A percentile compares a stretch with the other conserved stretches of the same genome.
Conservation (phyloP, 768 basidiomycete species). For the Tricholoma terreum region DNA sequence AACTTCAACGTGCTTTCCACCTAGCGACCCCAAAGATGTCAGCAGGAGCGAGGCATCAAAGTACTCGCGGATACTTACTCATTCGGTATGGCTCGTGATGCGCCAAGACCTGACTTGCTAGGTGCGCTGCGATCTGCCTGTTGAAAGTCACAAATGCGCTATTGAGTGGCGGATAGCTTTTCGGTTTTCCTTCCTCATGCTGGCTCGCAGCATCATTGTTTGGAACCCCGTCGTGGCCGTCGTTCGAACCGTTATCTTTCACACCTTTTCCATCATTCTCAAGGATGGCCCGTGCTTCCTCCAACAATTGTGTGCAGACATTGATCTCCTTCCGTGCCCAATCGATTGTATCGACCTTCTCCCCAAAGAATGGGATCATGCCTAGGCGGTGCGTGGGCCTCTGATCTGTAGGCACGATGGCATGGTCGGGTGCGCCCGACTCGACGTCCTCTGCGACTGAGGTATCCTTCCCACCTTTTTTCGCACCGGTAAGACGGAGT, state of each 20-base stretch:
- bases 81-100: slow-evolving; percentile 86
- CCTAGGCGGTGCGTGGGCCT: slow-evolving; percentile 80
- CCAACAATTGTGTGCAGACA: slow-evolving; percentile 50
- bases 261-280: slow-evolving; percentile 26
- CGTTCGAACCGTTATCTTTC: slow-evolving; percentile 12
- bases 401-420: slow-evolving; percentile 59
- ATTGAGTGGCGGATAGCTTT: slow-evolving; percentile 54
- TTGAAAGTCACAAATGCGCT: slow-evolving; percentile 91
- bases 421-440: slow-evolving; percentile 15
- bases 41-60: neutral
- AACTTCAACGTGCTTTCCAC: slow-evolving; percentile 72
- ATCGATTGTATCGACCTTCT: slow-evolving; percentile 92
- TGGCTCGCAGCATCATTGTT: slow-evolving; percentile 9
- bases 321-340: slow-evolving; percentile 81
- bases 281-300: slow-evolving; percentile 43
- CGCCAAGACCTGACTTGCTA: slow-evolving; percentile 70
- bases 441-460: slow-evolving; percentile 17
- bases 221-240: slow-evolving; percentile 4
- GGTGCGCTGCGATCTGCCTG: slow-evolving; percentile 90
- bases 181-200: slow-evolving; percentile 22
- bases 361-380: slow-evolving; percentile 59
- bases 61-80: slow-evolving; percentile 32
- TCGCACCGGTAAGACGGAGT: slow-evolving; percentile 53
- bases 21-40: slow-evolving; percentile 18
- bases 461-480: slow-evolving; percentile 39